A percentile compares a stretch with the other conserved stretches of the same genome.
Evolutionary conservation across 352 stramenopile genomes (phyloP).

Genomic region (Globisporangium ultimum): DNA sequence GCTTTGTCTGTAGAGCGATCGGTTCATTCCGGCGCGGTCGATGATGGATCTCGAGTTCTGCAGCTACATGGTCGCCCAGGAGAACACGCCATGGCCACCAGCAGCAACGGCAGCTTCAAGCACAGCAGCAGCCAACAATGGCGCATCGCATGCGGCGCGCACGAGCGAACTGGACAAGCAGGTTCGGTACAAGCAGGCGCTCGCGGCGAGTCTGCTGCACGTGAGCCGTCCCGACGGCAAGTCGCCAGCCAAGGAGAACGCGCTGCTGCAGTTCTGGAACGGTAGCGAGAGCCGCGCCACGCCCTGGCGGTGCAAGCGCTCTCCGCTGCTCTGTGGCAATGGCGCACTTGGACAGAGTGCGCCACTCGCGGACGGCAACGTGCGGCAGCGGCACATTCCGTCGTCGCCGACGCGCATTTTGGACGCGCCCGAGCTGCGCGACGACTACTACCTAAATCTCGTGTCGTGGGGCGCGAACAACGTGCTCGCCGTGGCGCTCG

Average conservation of each 20-base stretch:
- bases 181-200: constrained; percentile 25
- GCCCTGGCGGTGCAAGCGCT: constrained; percentile 11
- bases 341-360: not conserved
- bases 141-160: not conserved
- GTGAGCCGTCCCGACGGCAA: constrained; percentile 9
- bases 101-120: not conserved
- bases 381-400: constrained; percentile 23
- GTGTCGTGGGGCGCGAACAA: constrained; percentile 94
- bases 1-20: constrained; percentile 23
- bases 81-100: not conserved
- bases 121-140: constrained; percentile 2
- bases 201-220: constrained; percentile 33
- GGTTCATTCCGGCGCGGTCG: constrained; percentile 40
- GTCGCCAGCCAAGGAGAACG: constrained; percentile 15
- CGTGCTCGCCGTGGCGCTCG: constrained; percentile 92
- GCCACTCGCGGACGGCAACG: not conserved
- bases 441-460: constrained; percentile 98
- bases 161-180: constrained; percentile 27
- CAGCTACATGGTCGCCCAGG: constrained; percentile 29
- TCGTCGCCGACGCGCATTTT: constrained; percentile 81
- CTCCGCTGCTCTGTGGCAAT: not conserved
- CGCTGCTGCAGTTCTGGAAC: constrained; percentile 22
- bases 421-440: constrained; percentile 93
- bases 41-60: constrained; percentile 47
- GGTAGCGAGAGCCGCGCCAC: constrained; percentile 11